Evolutionary conservation across 1,139 yeast species (phyloP).

Genomic region (Blastobotrys buckinghamii): DNA sequence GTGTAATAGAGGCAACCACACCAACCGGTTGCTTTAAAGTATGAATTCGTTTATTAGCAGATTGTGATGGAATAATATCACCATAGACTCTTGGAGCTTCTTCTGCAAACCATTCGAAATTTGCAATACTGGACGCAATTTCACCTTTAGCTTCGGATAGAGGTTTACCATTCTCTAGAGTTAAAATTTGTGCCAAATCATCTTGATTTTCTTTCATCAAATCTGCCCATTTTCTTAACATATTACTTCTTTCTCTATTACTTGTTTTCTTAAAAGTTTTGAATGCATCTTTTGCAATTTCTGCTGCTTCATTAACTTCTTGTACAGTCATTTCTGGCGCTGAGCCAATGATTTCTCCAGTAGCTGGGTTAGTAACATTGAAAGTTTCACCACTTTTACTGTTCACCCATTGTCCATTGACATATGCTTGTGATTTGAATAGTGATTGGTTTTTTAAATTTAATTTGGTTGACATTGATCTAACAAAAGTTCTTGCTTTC

Average conservation of each 20-base stretch:
- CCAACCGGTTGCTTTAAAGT: slow-evolving; percentile 80
- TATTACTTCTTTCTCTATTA: slow-evolving; percentile 59
- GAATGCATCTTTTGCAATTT: slow-evolving; percentile 57
- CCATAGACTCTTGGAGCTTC: slow-evolving; percentile 79
- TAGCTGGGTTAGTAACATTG: slow-evolving; percentile 72
- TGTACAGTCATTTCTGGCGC: slow-evolving; percentile 53
- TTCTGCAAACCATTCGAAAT: slow-evolving; percentile 83
- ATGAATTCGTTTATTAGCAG: slow-evolving; percentile 51
- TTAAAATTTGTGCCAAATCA: slow-evolving; percentile 66
- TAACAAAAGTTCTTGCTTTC: neutral
- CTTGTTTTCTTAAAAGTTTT: slow-evolving; percentile 48
- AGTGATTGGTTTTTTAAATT: slow-evolving; percentile 50
- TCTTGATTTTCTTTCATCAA: slow-evolving; percentile 60
- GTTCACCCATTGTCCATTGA: slow-evolving; percentile 67
- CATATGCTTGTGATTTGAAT: slow-evolving; percentile 50
- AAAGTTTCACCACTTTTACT: slow-evolving; percentile 50
- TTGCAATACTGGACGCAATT: slow-evolving; percentile 67
- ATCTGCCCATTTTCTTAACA: slow-evolving; percentile 58
- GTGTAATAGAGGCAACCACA: slow-evolving; percentile 85
- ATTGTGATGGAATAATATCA: slow-evolving; percentile 60
- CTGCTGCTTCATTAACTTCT: slow-evolving; percentile 44
- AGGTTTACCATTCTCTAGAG: slow-evolving; percentile 84
- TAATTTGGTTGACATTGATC: slow-evolving; percentile 14
- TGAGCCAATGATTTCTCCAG: slow-evolving; percentile 49
- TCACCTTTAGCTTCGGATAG: slow-evolving; percentile 73